phyloP scores from a whole-genome alignment of 116 monocot genomes.

The Iris pallida region DNA sequence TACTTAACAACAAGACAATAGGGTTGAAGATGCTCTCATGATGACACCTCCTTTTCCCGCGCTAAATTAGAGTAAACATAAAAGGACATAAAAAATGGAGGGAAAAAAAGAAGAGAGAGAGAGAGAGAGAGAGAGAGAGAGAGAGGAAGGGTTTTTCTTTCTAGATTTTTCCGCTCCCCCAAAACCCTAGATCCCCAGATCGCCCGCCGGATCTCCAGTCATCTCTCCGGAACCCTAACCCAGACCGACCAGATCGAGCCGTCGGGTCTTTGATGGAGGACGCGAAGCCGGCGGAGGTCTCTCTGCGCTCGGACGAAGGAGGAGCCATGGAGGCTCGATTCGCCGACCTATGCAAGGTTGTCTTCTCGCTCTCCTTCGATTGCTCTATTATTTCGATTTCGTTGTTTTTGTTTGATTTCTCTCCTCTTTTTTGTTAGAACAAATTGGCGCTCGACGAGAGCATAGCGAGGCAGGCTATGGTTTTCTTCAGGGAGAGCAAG shows the following conservation, averaged over 20 bases:
- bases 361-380: neutral
- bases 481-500: conserved; percentile 53
- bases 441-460: conserved; percentile 42
- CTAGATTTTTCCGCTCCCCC: neutral
- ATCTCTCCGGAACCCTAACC: neutral
- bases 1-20: too few relatives aligned
- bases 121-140: neutral
- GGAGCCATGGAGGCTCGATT: conserved; percentile 49
- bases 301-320: conserved; percentile 23
- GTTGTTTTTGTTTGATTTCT: neutral
- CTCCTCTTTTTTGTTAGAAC: conserved; percentile 10
- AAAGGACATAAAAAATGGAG: conserved; percentile 4
- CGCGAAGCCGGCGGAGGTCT: conserved; percentile 22
- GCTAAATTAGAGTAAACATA: neutral
- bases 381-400: neutral
- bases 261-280: conserved; percentile 17
- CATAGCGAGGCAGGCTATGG: conserved; percentile 35
- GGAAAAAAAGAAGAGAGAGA: conserved; percentile 5
- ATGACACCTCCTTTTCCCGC: neutral
- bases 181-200: neutral
- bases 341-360: conserved; percentile 60
- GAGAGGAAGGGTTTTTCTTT: conserved; percentile 5
- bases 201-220: neutral
- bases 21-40: too few relatives aligned
- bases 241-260: neutral